Conservation (phyloP, 2,329 filamentous ascomycete genomes). For the Talaromyces sp. region DNA sequence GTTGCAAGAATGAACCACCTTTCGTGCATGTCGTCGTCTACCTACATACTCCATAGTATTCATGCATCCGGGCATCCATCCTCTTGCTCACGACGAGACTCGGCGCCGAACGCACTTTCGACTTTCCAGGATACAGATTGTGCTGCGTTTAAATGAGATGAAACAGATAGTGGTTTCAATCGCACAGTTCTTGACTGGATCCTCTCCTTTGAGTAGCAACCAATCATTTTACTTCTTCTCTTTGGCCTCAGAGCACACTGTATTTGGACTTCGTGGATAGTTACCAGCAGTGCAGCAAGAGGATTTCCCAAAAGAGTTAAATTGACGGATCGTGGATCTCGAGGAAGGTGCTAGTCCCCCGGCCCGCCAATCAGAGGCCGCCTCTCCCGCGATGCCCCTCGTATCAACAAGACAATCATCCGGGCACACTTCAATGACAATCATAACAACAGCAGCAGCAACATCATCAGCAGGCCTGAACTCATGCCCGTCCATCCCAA, state of each 20-base stretch:
- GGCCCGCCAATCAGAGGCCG: not conserved
- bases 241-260: too few relatives aligned
- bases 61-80: too few relatives aligned
- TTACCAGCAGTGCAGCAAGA: not conserved
- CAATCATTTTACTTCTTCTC: too few relatives aligned
- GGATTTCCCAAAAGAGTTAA: not conserved
- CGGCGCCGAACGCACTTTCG: not conserved
- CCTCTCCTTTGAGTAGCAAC: too few relatives aligned
- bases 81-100: not conserved
- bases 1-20: too few relatives aligned
- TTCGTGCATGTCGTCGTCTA: not conserved
- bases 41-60: not conserved
- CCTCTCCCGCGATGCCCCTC: conserved; percentile 5
- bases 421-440: not conserved
- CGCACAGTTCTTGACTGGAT: too few relatives aligned
- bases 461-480: not conserved
- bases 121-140: not conserved
- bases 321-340: not conserved
- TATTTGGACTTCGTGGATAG: not conserved
- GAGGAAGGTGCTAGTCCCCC: not conserved
- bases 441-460: too few relatives aligned
- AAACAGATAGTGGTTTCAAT: too few relatives aligned
- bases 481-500: conserved; percentile 14
- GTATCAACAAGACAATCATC: not conserved
- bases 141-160: too few relatives aligned